Evolutionary conservation across 164 flowering plant genomes (phyloP), one percentile per base, ranked within the genome.

Genomic region (Echeveria elegans): DNA sequence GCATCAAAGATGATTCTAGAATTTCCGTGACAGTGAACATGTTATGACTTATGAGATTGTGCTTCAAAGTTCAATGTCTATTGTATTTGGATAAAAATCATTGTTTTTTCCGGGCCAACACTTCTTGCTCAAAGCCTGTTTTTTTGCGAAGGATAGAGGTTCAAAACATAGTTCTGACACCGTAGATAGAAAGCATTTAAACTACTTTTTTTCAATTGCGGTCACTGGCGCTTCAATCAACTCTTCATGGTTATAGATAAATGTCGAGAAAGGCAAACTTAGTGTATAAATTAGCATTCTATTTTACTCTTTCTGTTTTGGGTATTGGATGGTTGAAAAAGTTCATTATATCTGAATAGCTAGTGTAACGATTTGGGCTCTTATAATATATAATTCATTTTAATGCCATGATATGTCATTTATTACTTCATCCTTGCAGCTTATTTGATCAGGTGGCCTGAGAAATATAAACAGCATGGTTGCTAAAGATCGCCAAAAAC

Each of bases 391-490:
- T n/a, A n/a, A n/a, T n/a, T n/a, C n/a, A n/a, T n/a, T n/a, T n/a
- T n/a, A n/a, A n/a, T n/a, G n/a, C n/a, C n/a, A n/a, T n/a, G n/a
- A n/a, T n/a, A n/a, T n/a, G n/a, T n/a, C n/a, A n/a, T n/a, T 2
- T 14, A 2, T 14, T 40, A 40, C 45, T 40, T 40, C 45, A 40
- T 40, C 15, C 8, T 40, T 40, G 45, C 11, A 11, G 11, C 45
- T 40, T 40, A 11, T 40, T 40, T 40, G 45, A 40, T 11, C 15
- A 40, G 45, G 45, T 40, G 45, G 45, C 15, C 14, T 40, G 45
- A 40, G 45, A 50, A 29, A 63, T 43, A 52, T n/a, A 37, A 71
- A 32, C 68, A 76, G 31, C n/a, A 89, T 88, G 94, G 87, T 69
- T 36, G 76, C 81, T 30, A 86, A 84, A 72, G 82, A 72, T 63